Percentiles rank a stretch among this genome's conserved stretches.
Conservation (phyloP, 768 basidiomycete genomes). For the Gymnopilus junonius region DNA sequence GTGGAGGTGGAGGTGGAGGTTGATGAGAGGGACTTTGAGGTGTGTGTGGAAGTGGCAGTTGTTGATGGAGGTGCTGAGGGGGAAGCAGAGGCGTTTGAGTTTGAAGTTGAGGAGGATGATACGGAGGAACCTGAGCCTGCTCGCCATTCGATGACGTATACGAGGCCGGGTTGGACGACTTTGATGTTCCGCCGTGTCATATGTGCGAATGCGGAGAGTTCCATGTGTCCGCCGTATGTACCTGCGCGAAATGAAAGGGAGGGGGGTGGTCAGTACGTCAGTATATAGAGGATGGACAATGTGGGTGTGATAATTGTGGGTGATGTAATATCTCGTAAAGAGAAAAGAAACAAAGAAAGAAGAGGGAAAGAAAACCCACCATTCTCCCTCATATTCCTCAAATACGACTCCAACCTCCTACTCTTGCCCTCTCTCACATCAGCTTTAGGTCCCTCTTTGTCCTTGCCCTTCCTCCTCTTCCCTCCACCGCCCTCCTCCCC, state of each 20-base stretch:
- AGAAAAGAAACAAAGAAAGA: background rate
- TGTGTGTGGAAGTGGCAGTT: background rate
- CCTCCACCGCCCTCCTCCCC: slow-evolving; percentile 80
- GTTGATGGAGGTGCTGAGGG: background rate
- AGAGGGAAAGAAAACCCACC: background rate
- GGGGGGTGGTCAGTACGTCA: background rate
- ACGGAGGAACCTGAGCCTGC: slow-evolving; percentile 29
- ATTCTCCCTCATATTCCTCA: slow-evolving; percentile 57
- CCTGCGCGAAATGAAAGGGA: background rate
- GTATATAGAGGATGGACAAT: too few species aligned
- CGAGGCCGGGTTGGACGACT: slow-evolving; percentile 90
- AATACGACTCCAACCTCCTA: slow-evolving; percentile 9
- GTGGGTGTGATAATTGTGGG: too few species aligned
- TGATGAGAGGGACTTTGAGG: slow-evolving; percentile 1
- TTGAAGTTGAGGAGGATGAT: background rate
- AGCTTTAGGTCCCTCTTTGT: too few species aligned
- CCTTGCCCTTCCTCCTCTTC: slow-evolving; percentile 64
- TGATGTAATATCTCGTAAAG: too few species aligned
- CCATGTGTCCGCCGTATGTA: slow-evolving; percentile 93
- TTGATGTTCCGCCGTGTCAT: slow-evolving; percentile 80
- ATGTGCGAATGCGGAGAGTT: slow-evolving; percentile 91
- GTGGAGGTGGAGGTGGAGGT: background rate
- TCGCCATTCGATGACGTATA: slow-evolving; percentile 87
- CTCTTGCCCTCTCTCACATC: slow-evolving; percentile 52
- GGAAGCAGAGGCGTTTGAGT: background rate